Percentiles rank a stretch among this genome's conserved stretches.
Evolutionary conservation across 352 stramenopile genomes (phyloP).

Genomic region (Pythium brachiatum): DNA sequence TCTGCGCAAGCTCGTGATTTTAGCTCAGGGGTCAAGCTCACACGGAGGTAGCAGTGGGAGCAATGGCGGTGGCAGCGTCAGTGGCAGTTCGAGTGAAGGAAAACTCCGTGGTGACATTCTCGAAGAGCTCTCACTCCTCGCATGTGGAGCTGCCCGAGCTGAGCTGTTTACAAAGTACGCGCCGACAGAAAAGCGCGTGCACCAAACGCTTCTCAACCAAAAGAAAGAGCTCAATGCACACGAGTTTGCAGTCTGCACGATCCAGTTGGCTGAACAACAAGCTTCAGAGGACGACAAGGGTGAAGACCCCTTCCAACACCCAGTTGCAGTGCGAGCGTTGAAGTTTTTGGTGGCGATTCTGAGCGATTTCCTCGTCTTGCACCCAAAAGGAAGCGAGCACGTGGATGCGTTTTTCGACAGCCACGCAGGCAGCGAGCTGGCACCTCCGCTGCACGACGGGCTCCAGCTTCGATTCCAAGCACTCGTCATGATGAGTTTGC

Average conservation of each 20-base stretch:
- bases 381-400: constrained; percentile 44
- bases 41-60: constrained; percentile 5
- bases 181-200: constrained; percentile 32
- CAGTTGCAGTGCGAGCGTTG: constrained; percentile 35
- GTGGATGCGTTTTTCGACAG: constrained; percentile 52
- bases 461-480: constrained; percentile 54
- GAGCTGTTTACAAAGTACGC: constrained; percentile 41
- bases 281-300: constrained; percentile 34
- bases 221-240: constrained; percentile 39
- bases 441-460: constrained; percentile 42
- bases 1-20: constrained; percentile 10
- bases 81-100: constrained; percentile 14
- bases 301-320: constrained; percentile 58
- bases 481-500: constrained; percentile 45
- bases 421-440: constrained; percentile 31
- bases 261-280: constrained; percentile 42
- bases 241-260: constrained; percentile 35
- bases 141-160: constrained; percentile 43
- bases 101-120: constrained; percentile 58
- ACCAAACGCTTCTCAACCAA: constrained; percentile 39
- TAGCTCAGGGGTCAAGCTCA: not conserved
- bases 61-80: constrained; percentile 16
- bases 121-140: constrained; percentile 49
- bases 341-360: constrained; percentile 50
- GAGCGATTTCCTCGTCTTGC: constrained; percentile 47